These are phyloP conservation scores for Cercospora berteroae DNA, from an alignment of 2,329 filamentous ascomycete species.

Conservation along the genomic window DNA sequence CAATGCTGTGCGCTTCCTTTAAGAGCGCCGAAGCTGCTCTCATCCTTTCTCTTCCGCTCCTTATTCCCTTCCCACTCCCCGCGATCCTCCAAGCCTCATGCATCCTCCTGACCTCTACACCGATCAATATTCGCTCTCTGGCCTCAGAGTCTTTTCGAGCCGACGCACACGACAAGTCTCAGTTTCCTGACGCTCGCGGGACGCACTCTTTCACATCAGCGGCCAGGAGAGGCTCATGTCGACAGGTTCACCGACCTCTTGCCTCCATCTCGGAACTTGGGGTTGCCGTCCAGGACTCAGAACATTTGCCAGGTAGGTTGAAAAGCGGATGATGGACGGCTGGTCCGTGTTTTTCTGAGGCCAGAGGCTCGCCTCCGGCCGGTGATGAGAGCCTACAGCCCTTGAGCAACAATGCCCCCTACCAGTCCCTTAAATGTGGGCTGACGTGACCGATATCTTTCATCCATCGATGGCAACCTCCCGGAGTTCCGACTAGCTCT, in stretches of 20 bases:
- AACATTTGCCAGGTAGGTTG: neutral
- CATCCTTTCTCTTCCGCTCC: too few relatives aligned
- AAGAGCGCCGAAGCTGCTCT: too few relatives aligned
- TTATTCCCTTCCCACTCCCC: too few relatives aligned
- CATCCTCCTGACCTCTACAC: too few relatives aligned
- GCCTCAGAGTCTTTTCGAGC: slow-evolving; percentile 1
- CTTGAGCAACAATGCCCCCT: too few relatives aligned
- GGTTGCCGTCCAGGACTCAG: neutral
- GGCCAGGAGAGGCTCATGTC: neutral
- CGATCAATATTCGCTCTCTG: too few relatives aligned
- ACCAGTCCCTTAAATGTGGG: too few relatives aligned
- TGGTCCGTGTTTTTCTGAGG: neutral
- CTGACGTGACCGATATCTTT: neutral
- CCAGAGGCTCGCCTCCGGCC: neutral
- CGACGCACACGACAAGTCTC: neutral
- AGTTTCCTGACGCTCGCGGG: neutral
- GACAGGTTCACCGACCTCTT: neutral
- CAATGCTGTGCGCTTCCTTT: too few relatives aligned
- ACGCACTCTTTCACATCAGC: neutral
- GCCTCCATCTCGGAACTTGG: neutral
- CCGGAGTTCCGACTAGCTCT: neutral
- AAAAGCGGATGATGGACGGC: neutral
- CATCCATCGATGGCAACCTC: neutral
- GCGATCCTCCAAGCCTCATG: too few relatives aligned
- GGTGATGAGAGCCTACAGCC: too few relatives aligned